Evolutionary conservation across 2,329 filamentous ascomycete species (phyloP).

Genomic region (Aspergillus bombycis): DNA sequence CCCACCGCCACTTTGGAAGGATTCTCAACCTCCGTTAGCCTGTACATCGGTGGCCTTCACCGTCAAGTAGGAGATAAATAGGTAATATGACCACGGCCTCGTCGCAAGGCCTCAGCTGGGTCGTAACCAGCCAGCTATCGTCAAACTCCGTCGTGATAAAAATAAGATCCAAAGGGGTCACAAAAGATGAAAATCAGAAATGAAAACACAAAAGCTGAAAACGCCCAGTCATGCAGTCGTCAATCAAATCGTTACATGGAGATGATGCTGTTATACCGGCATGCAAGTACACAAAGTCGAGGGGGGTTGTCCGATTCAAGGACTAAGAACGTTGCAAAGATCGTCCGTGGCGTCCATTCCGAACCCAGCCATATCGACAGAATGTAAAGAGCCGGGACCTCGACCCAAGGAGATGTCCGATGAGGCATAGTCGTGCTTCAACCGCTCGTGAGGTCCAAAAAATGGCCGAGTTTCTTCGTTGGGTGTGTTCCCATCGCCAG

Average conservation of each 20-base stretch:
- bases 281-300: constrained; percentile 25
- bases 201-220: constrained; percentile 29
- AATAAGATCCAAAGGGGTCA: constrained; percentile 4
- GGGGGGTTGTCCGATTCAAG: constrained; percentile 28
- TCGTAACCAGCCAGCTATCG: constrained; percentile 38
- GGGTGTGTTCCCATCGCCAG: constrained; percentile 46
- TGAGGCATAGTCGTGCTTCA: constrained; percentile 49
- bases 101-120: constrained; percentile 31
- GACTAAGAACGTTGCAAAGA: constrained; percentile 40
- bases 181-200: constrained; percentile 13
- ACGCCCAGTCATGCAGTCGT: constrained; percentile 47
- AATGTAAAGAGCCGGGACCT: constrained; percentile 47
- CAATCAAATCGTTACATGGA: constrained; percentile 45
- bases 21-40: not conserved
- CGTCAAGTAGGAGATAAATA: constrained; percentile 10
- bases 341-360: constrained; percentile 45
- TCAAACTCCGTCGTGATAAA: constrained; percentile 30
- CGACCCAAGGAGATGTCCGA: constrained; percentile 48
- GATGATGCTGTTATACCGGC: constrained; percentile 36
- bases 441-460: constrained; percentile 47
- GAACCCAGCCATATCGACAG: constrained; percentile 50
- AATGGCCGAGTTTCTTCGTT: constrained; percentile 48
- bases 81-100: constrained; percentile 4
- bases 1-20: constrained; percentile 20
- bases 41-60: not conserved